phyloP scores from a whole-genome alignment of 352 stramenopile species.

The Phytophthora pistaciae region DNA sequence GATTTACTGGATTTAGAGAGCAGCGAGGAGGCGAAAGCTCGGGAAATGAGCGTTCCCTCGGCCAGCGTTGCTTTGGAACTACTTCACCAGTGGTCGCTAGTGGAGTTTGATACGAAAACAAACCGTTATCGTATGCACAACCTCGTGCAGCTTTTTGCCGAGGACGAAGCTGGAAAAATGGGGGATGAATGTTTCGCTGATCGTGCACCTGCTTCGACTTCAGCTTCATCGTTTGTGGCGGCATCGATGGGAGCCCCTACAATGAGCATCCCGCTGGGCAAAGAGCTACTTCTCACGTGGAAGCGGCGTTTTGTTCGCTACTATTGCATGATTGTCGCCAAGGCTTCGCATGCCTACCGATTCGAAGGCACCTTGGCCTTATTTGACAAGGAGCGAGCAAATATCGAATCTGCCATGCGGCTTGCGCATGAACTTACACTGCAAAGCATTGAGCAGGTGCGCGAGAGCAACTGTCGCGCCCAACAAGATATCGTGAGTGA shows the following conservation, averaged over 20 bases:
- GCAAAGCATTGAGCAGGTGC: conserved; percentile 78
- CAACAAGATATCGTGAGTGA: conserved; percentile 51
- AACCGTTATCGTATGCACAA: conserved; percentile 88
- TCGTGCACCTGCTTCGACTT: conserved; percentile 11
- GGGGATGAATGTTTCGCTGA: conserved; percentile 55
- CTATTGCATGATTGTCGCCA: conserved; percentile 83
- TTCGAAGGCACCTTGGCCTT: conserved; percentile 74
- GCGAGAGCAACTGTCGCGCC: conserved; percentile 53
- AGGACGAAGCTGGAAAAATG: conserved; percentile 75
- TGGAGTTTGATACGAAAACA: conserved; percentile 76
- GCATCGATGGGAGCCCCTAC: conserved; percentile 40
- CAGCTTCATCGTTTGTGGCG: conserved; percentile 52
- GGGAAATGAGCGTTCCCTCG: conserved; percentile 49
- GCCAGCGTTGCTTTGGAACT: conserved; percentile 63
- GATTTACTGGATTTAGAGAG: conserved; percentile 80
- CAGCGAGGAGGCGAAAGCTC: conserved; percentile 69
- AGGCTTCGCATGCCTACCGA: conserved; percentile 79
- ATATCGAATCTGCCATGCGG: conserved; percentile 86
- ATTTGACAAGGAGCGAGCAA: conserved; percentile 84
- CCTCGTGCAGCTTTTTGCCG: conserved; percentile 84
- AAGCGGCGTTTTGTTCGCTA: conserved; percentile 88
- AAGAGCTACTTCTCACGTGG: conserved; percentile 79
- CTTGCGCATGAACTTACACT: conserved; percentile 76
- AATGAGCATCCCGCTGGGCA: conserved; percentile 50
- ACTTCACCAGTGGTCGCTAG: conserved; percentile 84